Evolutionary conservation across 257 asterid genomes (phyloP), one percentile per base, ranked within the genome.

Genomic region (Voacanga thouarsii): DNA sequence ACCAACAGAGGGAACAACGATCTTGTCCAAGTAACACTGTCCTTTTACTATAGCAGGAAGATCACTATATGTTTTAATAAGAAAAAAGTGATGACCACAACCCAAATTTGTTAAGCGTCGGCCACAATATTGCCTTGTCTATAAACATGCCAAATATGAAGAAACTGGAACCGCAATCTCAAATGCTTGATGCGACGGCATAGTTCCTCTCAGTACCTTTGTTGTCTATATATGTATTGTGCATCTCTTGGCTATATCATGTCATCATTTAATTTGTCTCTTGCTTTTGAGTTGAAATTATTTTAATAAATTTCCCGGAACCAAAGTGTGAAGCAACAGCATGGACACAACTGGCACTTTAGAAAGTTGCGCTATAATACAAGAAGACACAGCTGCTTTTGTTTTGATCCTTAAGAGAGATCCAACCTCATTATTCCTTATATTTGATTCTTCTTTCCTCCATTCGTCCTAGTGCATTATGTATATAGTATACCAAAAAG

Each of bases 311-410:
- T 30, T 64, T 49, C 10, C 47, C 47, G 37, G 49, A 66, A 66
- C 12, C 14, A 33, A 66, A 65, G 63, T 44, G 79, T 16, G 50
- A 64, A 61, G 79, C 79, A 63, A 47, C 74, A 76, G n/a, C n/a
- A n/a, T 76, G 80, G 80, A 76, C 80, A 66, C 80, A 76, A 76
- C 41, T 64, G 65, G 74, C 74, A 65, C 74, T 76, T 76, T 50
- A 50, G 79, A 66, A 66, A 64, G 61, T 37, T 16, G 64, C n/a
- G n/a, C 79, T 26, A 26, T 39, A 76, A 76, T 45, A 12, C 51
- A 76, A 64, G 51, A 76, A 30, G 53, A 65, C 0, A 37, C 66
- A 49, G 65, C 55, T 65, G 41, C 71, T 24, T 61, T 75, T 75
- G 3, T 43, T 71, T 75, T 61, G 56, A 44, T 26, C 60, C 71